Base-by-base conservation (phyloP, 768 basidiomycete species). In the Boletus vinaceobasis region DNA sequence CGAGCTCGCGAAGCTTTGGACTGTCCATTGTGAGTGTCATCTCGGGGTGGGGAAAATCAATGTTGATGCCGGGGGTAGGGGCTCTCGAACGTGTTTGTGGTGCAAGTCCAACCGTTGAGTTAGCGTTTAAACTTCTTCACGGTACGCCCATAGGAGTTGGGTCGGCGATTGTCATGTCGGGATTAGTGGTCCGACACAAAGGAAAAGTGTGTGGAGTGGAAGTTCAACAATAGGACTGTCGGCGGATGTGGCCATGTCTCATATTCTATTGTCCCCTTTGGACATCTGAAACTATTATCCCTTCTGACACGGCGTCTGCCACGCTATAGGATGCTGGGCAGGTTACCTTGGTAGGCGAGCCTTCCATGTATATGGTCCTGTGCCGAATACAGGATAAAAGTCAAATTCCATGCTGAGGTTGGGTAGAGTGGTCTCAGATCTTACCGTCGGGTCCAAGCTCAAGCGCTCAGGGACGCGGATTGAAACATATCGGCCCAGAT, bases 1-100 rank as follows among this genome's bases (percentile, higher is more conserved):
- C 36, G 31, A 68, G 64, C 26, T 57, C 21, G 43, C 58, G 61
- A 43, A 68, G 60, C 31, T 59, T 55, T 38, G 57, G 48, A 15
- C 55, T 64, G 17, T 62, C 60, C 50, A 69, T 55, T 8, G 26
- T 45, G 10, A 42, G 48, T 4, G 47, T 21, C 48, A 43, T 60
- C 29, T 48, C 29, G 44, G 19, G 26, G 1, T 2, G 21, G 10
- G 19, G 23, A n/a, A n/a, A 11, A 43, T 42, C 43, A 27, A 52
- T n/a, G 52, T 27, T 26, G 39, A 40, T 1, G 40, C 19, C 8
- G 23, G 29, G 19, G 42, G 31, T 1, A 33, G 48, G 38, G 5
- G n/a, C 0, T 27, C 8, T 51, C 27, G 23, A 47, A 27, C 7
- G 9, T 33, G 19, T 29, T 50, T 56, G 39, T 33, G 31, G 36